Base-by-base conservation (phyloP, 352 stramenopile species). In the Globisporangium splendens region DNA sequence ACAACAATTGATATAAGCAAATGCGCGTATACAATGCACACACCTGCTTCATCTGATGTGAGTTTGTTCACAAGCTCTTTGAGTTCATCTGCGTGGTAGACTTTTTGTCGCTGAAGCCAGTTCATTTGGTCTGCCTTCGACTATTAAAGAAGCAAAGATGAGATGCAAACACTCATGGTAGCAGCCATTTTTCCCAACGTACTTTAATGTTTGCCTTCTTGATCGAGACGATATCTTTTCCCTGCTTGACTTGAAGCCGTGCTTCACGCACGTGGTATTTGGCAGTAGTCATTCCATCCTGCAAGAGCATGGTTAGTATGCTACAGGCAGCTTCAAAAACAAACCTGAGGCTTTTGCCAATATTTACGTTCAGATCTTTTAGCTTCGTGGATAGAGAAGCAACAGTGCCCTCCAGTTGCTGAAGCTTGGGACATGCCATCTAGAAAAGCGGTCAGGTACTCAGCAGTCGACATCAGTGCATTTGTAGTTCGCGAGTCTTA, bases 141-240 rank as follows among this genome's bases (percentile, higher is more conserved):
- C 53, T 59, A 8, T 14, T 21, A 17, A 22, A 20, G 11, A 31
- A 6, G n/a, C n/a, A 21, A 22, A 48, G 4, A 24, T 10, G 17
- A 31, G 24, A 31, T 31, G 24, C 24, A 5, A 31, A 31, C 24
- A 31, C 24, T 31, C 24, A 31, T 31, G 24, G 24, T 31, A 31
- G 5, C 24, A 31, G 24, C 24, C 24, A 31, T 2, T 31, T 31
- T 31, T 31, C 24, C 24, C 17, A 22, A n/a, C 51, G 31, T 50
- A 59, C 53, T 51, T 52, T 59, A 42, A 59, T 15, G 33, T 59
- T 59, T 20, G 42, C 53, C 53, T 51, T 59, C 53, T 59, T 59
- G 42, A 59, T 59, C 28, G 42, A 59, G 13, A 59, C 38, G 24
- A 59, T 20, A 8, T 59, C 53, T 33, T 38, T 35, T 24, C 53